A percentile compares a stretch with the other conserved stretches of the same genome.
phyloP scores from a whole-genome alignment of 1,284 basidiomycete genomes.

The Sanguinoderma infundibulare region DNA sequence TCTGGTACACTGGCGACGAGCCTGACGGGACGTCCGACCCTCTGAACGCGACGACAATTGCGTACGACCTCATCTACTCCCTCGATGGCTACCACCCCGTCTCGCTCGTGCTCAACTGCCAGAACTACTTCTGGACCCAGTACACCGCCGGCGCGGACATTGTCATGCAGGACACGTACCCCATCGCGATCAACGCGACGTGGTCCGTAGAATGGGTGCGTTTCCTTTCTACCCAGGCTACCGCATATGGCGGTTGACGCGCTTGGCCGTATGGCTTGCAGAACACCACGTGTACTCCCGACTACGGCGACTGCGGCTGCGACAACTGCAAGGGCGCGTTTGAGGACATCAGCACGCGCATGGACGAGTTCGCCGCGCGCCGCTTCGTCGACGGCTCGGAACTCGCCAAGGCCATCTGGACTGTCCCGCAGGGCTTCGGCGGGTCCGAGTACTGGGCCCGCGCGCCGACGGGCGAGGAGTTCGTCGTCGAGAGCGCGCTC shows the following conservation, averaged over 20 bases:
- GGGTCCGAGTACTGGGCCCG: slow-evolving; percentile 65
- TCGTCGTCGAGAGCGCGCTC: slow-evolving; percentile 63
- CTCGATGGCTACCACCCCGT: slow-evolving; percentile 79
- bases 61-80: slow-evolving; percentile 68
- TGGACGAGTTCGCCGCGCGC: slow-evolving; percentile 64
- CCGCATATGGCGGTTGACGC: too few species aligned
- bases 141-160: slow-evolving; percentile 68
- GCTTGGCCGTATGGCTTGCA: too few species aligned
- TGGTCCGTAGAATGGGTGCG: slow-evolving; percentile 55
- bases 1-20: slow-evolving; percentile 82
- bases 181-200: slow-evolving; percentile 71
- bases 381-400: slow-evolving; percentile 67
- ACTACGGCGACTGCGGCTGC: slow-evolving; percentile 74
- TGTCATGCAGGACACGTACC: slow-evolving; percentile 59
- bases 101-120: slow-evolving; percentile 75
- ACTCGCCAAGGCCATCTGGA: slow-evolving; percentile 68
- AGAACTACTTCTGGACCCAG: slow-evolving; percentile 66
- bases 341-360: slow-evolving; percentile 65
- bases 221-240: background rate
- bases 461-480: slow-evolving; percentile 70
- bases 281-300: slow-evolving; percentile 55
- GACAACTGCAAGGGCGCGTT: slow-evolving; percentile 56
- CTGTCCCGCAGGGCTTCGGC: slow-evolving; percentile 79
- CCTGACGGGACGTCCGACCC: slow-evolving; percentile 75
- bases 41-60: slow-evolving; percentile 56